phyloP scores from a whole-genome alignment of 371 early-diverging fungal species.

The Mortierella sp. region DNA sequence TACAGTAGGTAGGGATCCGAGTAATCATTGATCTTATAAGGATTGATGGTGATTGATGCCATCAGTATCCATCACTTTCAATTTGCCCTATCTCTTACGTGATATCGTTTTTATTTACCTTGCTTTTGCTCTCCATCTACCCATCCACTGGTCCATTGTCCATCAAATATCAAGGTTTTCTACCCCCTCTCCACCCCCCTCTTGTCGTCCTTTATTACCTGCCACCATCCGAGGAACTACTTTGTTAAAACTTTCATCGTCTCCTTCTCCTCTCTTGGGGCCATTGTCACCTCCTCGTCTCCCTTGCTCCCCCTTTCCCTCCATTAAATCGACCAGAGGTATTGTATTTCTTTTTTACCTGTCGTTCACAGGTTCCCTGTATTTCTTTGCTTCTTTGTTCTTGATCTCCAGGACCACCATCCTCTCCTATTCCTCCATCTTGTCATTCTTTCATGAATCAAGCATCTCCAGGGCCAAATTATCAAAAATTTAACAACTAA shows the following conservation, averaged over 20 bases:
- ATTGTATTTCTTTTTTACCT: neutral
- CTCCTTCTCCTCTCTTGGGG: neutral
- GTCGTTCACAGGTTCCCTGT: conserved; percentile 10
- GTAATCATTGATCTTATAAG: neutral
- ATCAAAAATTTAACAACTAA: too few species aligned
- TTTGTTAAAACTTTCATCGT: neutral
- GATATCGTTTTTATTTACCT: neutral
- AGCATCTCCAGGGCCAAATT: neutral
- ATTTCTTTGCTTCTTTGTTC: conserved; percentile 3
- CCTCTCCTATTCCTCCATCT: neutral
- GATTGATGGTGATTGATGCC: neutral
- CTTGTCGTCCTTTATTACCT: neutral
- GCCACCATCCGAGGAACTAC: neutral
- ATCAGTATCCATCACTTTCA: neutral
- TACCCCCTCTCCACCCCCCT: too few species aligned
- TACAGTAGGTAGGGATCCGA: too few species aligned
- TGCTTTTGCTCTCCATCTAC: neutral
- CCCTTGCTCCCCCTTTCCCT: neutral
- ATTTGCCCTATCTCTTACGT: neutral
- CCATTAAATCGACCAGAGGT: neutral
- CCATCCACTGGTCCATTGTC: neutral
- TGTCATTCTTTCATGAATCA: conserved; percentile 2
- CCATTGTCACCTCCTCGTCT: neutral
- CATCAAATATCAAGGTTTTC: neutral
- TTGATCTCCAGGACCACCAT: conserved; percentile 6